Evolutionary conservation across 2,329 filamentous ascomycete species (phyloP).

Genomic region (Colletotrichum orbiculare): DNA sequence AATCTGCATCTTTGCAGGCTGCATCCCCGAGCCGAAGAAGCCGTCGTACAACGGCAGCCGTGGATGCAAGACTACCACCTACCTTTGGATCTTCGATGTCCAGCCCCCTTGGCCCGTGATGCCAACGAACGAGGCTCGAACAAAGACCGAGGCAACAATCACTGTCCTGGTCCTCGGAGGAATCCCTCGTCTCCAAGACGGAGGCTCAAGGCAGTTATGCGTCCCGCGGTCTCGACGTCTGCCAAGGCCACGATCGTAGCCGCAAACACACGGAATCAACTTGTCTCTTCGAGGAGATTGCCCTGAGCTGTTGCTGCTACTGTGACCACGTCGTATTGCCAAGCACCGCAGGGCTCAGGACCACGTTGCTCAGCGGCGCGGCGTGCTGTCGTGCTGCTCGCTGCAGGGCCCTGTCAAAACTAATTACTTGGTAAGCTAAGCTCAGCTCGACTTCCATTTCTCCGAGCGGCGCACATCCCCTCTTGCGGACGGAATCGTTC

Average conservation of each 20-base stretch:
- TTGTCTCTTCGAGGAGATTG: background rate
- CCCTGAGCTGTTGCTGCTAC: background rate
- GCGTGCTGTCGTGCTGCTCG: conserved; percentile 17
- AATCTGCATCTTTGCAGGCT: background rate
- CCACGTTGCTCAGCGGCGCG: conserved; percentile 23
- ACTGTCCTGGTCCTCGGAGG: conserved; percentile 1
- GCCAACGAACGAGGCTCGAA: conserved; percentile 33
- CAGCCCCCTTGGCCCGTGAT: conserved; percentile 31
- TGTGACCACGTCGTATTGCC: conserved; percentile 13
- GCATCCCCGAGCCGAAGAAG: conserved; percentile 10
- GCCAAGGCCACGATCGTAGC: conserved; percentile 23
- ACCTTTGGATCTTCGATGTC: conserved; percentile 12
- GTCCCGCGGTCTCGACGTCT: too few relatives aligned
- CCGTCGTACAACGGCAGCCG: conserved; percentile 1
- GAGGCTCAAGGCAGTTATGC: background rate
- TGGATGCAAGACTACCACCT: background rate
- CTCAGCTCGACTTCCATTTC: conserved; percentile 27
- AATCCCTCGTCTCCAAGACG: too few relatives aligned
- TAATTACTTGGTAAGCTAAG: conserved; percentile 1
- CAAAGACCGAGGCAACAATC: conserved; percentile 10
- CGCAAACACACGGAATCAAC: too few relatives aligned
- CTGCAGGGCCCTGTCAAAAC: conserved; percentile 18
- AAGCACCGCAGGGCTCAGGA: conserved; percentile 25
- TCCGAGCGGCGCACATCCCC: conserved; percentile 12
- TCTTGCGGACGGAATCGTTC: conserved; percentile 20